Base-by-base conservation (phyloP, 257 asterid species). In the Striga asiatica region DNA sequence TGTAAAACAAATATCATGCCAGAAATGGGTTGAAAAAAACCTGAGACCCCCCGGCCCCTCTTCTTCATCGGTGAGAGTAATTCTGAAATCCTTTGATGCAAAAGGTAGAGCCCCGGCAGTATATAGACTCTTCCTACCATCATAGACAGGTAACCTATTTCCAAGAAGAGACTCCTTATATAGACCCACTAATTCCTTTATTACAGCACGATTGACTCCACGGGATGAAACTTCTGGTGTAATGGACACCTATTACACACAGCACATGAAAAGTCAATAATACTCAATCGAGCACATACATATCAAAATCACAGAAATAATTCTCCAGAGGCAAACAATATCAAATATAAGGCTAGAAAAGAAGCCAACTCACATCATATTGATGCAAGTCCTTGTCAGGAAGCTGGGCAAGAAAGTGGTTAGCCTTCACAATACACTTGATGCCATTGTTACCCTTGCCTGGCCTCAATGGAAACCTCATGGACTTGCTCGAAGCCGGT, bases 91-190 rank as follows among this genome's bases (percentile, higher is more conserved):
- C 55, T 67, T 81, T 0, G 79, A 71, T 14, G 31, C 69, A 69
- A 84, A 84, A 11, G 94, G 92, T 42, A 84, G 77, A 28, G 94
- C 74, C 4, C 94, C 94, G 3, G 92, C 94, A 35, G 94, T 84
- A 74, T 84, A 84, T 8, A 81, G 70, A 46, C 85, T 81, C 74
- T 84, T 84, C 39, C 94, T 68, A 22, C 94, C 92, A 75, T 84
- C 94, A 67, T 84, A 84, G 13, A 80, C 94, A 37, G 92, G 92
- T 11, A 81, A 85, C 61, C 94, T 73, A 66, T 24, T 75, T 37
- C 83, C 94, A 14, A 84, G 77, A 69, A 78, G 83, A 19, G 94
- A 81, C 51, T 81, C 85, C 58, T 37, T 58, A 45, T 81, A 79
- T 2, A 68, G 71, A 10, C 20, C 71, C 60, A 84, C 94, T 29